Conservation (phyloP, 495 filamentous ascomycete species). For the Jackrogersella multiformis region DNA sequence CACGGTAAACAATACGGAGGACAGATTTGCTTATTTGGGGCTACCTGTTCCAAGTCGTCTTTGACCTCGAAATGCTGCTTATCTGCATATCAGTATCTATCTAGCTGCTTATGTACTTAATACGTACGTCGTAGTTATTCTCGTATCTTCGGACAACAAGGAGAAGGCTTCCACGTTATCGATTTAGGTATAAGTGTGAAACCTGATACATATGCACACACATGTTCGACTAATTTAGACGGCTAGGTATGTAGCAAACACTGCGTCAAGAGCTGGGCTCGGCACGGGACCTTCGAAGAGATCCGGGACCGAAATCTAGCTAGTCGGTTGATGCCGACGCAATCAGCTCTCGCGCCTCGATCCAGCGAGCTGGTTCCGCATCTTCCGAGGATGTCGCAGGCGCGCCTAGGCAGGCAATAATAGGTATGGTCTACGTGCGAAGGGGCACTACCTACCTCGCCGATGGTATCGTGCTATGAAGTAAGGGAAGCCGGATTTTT, state of each 20-base stretch:
- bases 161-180: too few relatives aligned
- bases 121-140: too few relatives aligned
- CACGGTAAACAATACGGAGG: too few relatives aligned
- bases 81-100: too few relatives aligned
- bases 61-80: too few relatives aligned
- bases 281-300: slow-evolving; percentile 3
- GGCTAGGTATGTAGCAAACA: slow-evolving; percentile 25
- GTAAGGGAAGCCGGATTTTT: neutral
- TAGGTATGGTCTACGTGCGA: slow-evolving; percentile 6
- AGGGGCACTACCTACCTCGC: slow-evolving; percentile 14
- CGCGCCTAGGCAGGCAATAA: slow-evolving; percentile 1
- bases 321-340: slow-evolving; percentile 37
- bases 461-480: neutral
- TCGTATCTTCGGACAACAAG: too few relatives aligned
- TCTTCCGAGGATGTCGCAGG: slow-evolving; percentile 20
- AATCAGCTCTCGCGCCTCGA: slow-evolving; percentile 30
- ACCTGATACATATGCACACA: neutral
- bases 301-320: slow-evolving; percentile 34
- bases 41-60: too few relatives aligned
- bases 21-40: too few relatives aligned
- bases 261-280: neutral
- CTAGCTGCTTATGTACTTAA: too few relatives aligned
- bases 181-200: too few relatives aligned
- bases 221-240: slow-evolving; percentile 3
- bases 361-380: slow-evolving; percentile 34